phyloP scores from a whole-genome alignment of 148 eudicot species.

The Oxyria digyna region DNA sequence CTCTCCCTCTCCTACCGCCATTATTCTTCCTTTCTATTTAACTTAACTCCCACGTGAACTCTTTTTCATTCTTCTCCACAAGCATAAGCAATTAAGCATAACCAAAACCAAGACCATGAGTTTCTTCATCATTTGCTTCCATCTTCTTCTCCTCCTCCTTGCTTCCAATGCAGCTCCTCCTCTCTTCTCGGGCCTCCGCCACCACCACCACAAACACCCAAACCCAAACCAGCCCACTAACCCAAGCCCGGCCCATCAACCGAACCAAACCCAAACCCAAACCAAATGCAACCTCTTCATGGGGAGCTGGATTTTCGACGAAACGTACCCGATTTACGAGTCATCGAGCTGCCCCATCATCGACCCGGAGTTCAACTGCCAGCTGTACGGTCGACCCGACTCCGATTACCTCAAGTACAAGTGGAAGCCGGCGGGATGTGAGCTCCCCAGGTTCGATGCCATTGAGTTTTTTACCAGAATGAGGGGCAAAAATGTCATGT shows the following conservation, averaged over 20 bases:
- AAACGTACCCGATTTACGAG: slow-evolving; percentile 51
- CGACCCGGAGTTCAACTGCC: slow-evolving; percentile 78
- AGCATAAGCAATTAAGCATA: no score
- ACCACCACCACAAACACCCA: background rate
- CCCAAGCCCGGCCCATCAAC: background rate
- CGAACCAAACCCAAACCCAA: slow-evolving; percentile 39
- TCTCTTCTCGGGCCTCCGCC: background rate
- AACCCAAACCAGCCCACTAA: background rate
- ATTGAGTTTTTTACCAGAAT: slow-evolving; percentile 44
- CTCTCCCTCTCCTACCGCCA: background rate
- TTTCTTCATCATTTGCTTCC: background rate
- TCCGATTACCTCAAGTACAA: slow-evolving; percentile 71
- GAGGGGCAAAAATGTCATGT: slow-evolving; percentile 74
- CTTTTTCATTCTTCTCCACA: no score
- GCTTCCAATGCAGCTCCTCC: background rate
- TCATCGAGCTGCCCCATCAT: slow-evolving; percentile 51
- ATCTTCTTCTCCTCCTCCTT: background rate
- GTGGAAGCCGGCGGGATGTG: slow-evolving; percentile 72
- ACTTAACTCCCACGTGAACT: background rate
- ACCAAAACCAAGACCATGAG: background rate
- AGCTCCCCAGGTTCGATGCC: slow-evolving; percentile 49
- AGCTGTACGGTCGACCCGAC: slow-evolving; percentile 72
- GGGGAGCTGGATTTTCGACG: slow-evolving; percentile 68
- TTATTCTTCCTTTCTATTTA: background rate
- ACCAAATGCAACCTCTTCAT: slow-evolving; percentile 51